Percentiles rank a stretch among this genome's conserved stretches.
These are phyloP conservation scores for Schwanniomyces sp. DNA, from an alignment of 805 yeast genomes.

Conservation along the genomic window DNA sequence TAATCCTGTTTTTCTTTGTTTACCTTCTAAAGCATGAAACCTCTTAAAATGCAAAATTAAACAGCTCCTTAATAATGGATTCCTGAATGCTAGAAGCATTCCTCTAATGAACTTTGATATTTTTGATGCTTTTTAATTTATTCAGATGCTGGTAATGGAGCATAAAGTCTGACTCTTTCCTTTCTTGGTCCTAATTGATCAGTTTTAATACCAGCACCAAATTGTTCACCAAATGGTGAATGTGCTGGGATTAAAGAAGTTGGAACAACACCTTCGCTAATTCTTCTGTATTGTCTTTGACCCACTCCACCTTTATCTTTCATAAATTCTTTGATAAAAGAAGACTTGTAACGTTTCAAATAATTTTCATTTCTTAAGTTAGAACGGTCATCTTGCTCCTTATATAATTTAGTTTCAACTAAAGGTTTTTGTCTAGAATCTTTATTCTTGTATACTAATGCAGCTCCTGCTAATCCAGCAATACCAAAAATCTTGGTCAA, in stretches of 20 bases:
- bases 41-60: constrained; percentile 3
- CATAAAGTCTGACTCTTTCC: constrained; percentile 40
- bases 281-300: constrained; percentile 39
- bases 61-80: not conserved
- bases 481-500: constrained; percentile 41
- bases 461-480: constrained; percentile 39
- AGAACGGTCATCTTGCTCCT: constrained; percentile 30
- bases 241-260: constrained; percentile 38
- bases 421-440: constrained; percentile 34
- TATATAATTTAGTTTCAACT: constrained; percentile 37
- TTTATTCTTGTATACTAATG: constrained; percentile 32
- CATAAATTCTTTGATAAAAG: constrained; percentile 41
- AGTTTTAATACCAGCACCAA: constrained; percentile 45
- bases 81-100: not conserved
- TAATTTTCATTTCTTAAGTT: constrained; percentile 37
- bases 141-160: constrained; percentile 22
- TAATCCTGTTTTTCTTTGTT: not conserved
- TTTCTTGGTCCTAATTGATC: constrained; percentile 46
- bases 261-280: constrained; percentile 27
- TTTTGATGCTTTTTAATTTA: not conserved
- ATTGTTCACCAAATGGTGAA: constrained; percentile 40
- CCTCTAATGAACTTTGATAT: not conserved
- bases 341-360: constrained; percentile 37
- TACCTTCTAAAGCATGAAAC: not conserved
- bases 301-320: constrained; percentile 48